A percentile compares a stretch with the other conserved stretches of the same genome.
Evolutionary conservation across 2,329 filamentous ascomycete species (phyloP).

Genomic region (Daldinia eschscholtzii): DNA sequence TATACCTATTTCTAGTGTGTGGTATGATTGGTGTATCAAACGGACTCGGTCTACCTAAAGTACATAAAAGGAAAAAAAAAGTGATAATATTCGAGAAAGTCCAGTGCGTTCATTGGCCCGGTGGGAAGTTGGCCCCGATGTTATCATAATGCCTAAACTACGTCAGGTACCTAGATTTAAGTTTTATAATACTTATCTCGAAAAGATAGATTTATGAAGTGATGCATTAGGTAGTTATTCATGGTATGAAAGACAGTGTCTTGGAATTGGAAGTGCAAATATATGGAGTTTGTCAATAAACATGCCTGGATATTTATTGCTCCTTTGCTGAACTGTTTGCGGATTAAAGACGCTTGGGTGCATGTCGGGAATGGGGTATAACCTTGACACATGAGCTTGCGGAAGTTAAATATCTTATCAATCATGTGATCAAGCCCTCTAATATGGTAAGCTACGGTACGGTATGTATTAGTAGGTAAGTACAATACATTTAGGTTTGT

Average conservation of each 20-base stretch:
- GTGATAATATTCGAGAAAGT: slow-evolving; percentile 25
- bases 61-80: slow-evolving; percentile 18
- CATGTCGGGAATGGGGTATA: background rate
- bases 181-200: background rate
- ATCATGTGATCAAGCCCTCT: slow-evolving; percentile 38
- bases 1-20: slow-evolving; percentile 28
- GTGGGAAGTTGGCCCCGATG: slow-evolving; percentile 11
- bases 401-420: slow-evolving; percentile 16
- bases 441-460: background rate
- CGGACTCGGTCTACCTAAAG: slow-evolving; percentile 7
- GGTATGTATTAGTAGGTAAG: too few species aligned
- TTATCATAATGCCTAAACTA: slow-evolving; percentile 16
- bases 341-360: background rate
- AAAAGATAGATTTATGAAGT: slow-evolving; percentile 2
- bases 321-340: background rate
- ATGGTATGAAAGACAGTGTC: background rate
- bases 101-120: slow-evolving; percentile 26
- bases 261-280: background rate
- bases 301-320: background rate
- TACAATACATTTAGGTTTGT: background rate
- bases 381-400: background rate
- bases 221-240: background rate
- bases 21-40: slow-evolving; percentile 27
- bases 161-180: slow-evolving; percentile 7
- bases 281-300: background rate